A percentile compares a stretch with the other conserved stretches of the same genome.
Conservation (phyloP, 2,329 filamentous ascomycete genomes). For the Colletotrichum karsti region DNA sequence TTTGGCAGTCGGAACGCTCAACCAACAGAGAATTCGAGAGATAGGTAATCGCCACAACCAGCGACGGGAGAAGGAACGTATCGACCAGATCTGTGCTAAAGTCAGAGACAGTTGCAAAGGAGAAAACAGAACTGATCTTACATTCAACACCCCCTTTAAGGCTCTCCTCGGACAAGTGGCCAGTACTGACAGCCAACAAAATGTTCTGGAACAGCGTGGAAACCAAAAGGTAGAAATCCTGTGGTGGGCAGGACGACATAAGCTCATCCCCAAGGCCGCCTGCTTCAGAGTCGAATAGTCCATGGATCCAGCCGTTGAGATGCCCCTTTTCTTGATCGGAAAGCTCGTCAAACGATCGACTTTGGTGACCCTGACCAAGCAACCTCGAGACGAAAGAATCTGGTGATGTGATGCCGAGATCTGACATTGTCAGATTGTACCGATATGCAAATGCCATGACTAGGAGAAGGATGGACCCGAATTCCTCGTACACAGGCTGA, state of each 20-base stretch:
- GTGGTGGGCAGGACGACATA: constrained; percentile 82
- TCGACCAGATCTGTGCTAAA: constrained; percentile 71
- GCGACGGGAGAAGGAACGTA: constrained; percentile 80
- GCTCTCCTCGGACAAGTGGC: constrained; percentile 72
- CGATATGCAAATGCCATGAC: constrained; percentile 80
- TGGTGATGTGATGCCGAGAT: constrained; percentile 67
- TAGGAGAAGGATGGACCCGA: constrained; percentile 78
- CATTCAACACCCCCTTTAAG: constrained; percentile 81
- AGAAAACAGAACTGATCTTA: constrained; percentile 47
- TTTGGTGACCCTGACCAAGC: constrained; percentile 66
- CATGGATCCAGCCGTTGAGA: constrained; percentile 78
- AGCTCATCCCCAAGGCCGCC: constrained; percentile 81
- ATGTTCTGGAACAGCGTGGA: constrained; percentile 82
- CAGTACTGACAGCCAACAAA: constrained; percentile 73
- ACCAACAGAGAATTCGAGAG: constrained; percentile 76
- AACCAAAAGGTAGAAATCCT: constrained; percentile 83
- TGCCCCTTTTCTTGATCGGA: constrained; percentile 71
- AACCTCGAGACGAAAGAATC: constrained; percentile 77
- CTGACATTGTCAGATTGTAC: constrained; percentile 71
- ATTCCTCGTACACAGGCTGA: constrained; percentile 87
- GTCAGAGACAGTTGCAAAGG: constrained; percentile 29
- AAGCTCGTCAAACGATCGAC: constrained; percentile 66
- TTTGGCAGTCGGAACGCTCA: constrained; percentile 69
- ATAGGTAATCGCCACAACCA: constrained; percentile 78
- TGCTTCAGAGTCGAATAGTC: constrained; percentile 78